Evolutionary conservation across 768 basidiomycete species (phyloP), one percentile per base, ranked within the genome.

Genomic region (Russula griseocarnosa): DNA sequence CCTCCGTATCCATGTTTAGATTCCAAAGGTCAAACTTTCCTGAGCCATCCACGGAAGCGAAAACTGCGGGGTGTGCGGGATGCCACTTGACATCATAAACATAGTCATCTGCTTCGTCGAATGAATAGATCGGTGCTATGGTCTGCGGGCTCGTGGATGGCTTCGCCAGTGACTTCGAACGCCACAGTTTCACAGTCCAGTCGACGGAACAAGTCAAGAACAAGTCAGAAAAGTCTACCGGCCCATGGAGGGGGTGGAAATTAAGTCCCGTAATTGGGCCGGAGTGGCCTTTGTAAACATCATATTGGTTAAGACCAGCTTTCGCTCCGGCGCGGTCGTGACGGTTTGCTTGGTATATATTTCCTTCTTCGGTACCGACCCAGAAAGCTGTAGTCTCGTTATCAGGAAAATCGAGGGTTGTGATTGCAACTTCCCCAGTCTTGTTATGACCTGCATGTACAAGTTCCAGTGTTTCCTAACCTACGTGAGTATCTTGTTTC

Each of bases 71-170:
- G 75, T 99, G 95, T 16, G 85, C 80, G 7, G 96, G 94, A 73
- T 99, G 97, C 97, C 97, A 99, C 73, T 89, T 92, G 52, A 93
- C 95, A 77, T 98, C 97, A 76, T 97, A 98, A 11, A 99, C 96
- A 73, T 98, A 98, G 74, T 99, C 97, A 72, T 95, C 94, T 14
- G 94, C 92, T 74, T 98, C 96, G 68, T 99, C 96, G 71, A 99
- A 98, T 46, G 92, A 94, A 73, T 95, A 90, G 26, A 98, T 69
- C 3, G 96, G 92, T 0, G 83, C 51, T n/a, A 95, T 79, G 20
- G 75, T 73, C 68, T 84, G 82, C 34, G 71, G 65, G 38, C 68
- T 68, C 42, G 86, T 86, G 8, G 87, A 86, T 9, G 90, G 83
- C 74, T 92, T 92, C 49, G 88, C 79, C 44, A 88, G 76, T 13